Evolutionary conservation across 2,329 filamentous ascomycete genomes (phyloP).

Genomic region (Plectosphaerella plurivora): DNA sequence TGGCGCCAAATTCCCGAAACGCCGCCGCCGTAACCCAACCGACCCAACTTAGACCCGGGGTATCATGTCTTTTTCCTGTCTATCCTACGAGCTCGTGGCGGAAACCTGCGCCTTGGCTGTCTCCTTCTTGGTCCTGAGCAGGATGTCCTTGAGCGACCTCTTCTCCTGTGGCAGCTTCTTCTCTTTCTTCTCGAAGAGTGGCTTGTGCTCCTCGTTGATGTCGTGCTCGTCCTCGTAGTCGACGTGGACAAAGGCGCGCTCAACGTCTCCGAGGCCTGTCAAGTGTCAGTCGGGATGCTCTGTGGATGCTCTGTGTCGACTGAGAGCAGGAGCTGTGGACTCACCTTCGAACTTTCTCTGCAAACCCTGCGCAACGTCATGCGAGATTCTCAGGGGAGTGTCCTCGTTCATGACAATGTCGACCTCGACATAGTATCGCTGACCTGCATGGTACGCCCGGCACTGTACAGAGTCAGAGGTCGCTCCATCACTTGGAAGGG

Average conservation of each 20-base stretch:
- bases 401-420: slow-evolving; percentile 57
- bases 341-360: slow-evolving; percentile 56
- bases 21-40: neutral
- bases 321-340: neutral
- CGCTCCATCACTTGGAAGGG: neutral
- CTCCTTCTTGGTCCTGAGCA: slow-evolving; percentile 15
- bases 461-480: slow-evolving; percentile 25
- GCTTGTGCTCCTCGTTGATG: slow-evolving; percentile 36
- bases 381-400: slow-evolving; percentile 49
- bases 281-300: slow-evolving; percentile 5
- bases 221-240: slow-evolving; percentile 38
- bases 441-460: slow-evolving; percentile 57
- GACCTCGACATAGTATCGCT: slow-evolving; percentile 58
- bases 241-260: slow-evolving; percentile 40
- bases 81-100: neutral
- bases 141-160: slow-evolving; percentile 27
- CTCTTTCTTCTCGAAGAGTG: slow-evolving; percentile 28
- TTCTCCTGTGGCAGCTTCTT: slow-evolving; percentile 14
- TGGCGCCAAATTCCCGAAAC: neutral
- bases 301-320: neutral
- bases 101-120: slow-evolving; percentile 2
- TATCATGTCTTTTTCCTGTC: slow-evolving; percentile 1
- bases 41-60: neutral
- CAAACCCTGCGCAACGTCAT: slow-evolving; percentile 55
- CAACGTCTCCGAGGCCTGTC: slow-evolving; percentile 28